Percentiles rank a stretch among this genome's conserved stretches.
Conservation (phyloP, 108 stramenopile species). For the Cyclotella kingstonii region DNA sequence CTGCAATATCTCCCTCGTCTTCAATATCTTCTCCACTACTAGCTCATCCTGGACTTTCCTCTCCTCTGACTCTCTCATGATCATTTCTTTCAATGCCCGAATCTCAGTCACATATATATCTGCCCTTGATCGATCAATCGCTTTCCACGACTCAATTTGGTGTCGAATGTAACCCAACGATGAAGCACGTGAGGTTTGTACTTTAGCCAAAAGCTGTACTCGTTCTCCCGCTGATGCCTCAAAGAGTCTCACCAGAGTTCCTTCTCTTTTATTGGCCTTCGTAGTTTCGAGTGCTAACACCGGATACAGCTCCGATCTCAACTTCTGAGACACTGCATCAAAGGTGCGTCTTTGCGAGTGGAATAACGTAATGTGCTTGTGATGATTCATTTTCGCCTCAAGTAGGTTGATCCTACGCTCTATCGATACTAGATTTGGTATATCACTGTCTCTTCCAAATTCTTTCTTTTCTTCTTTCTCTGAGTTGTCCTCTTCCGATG, state of each 20-base stretch:
- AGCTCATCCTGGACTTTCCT: constrained; percentile 28
- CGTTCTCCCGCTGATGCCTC: constrained; percentile 43
- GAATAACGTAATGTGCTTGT: constrained; percentile 32
- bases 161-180: constrained; percentile 28
- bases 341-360: constrained; percentile 16
- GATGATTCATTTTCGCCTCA: constrained; percentile 39
- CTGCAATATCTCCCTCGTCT: constrained; percentile 13
- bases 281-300: constrained; percentile 46
- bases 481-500: background rate
- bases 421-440: constrained; percentile 33
- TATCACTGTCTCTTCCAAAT: background rate
- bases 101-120: constrained; percentile 36
- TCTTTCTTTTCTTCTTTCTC: background rate
- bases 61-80: constrained; percentile 13
- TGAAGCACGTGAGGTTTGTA: constrained; percentile 21
- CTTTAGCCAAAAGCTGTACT: constrained; percentile 18
- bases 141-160: constrained; percentile 23
- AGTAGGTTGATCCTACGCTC: constrained; percentile 36
- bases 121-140: constrained; percentile 15
- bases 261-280: constrained; percentile 62
- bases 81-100: constrained; percentile 24
- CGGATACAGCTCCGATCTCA: constrained; percentile 23
- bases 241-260: constrained; percentile 52
- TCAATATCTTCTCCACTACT: constrained; percentile 23
- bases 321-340: constrained; percentile 22